These are phyloP conservation scores for Penicillium sp. DNA, from an alignment of 2,329 filamentous ascomycete species.

Conservation along the genomic window DNA sequence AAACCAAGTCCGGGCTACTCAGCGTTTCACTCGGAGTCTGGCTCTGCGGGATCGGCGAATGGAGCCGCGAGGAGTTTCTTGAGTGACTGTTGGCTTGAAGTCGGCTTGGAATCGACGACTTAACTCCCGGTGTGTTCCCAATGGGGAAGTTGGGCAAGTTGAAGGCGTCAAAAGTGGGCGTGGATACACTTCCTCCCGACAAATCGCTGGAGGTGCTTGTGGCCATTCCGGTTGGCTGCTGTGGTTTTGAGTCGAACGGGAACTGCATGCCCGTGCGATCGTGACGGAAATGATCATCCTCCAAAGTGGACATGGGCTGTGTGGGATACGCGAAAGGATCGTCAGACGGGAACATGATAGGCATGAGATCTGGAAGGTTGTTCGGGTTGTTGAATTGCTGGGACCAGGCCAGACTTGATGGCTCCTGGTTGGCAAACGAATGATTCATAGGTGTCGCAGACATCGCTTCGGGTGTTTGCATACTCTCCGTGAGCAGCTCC, in stretches of 20 bases:
- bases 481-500: conserved; percentile 30
- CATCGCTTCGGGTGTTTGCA: conserved; percentile 30
- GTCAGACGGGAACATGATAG: conserved; percentile 52
- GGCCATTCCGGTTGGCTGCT: conserved; percentile 16
- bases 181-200: conserved; percentile 18
- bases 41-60: conserved; percentile 34
- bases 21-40: conserved; percentile 34
- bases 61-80: conserved; percentile 28
- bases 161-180: conserved; percentile 29
- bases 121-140: conserved; percentile 20
- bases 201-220: conserved; percentile 17
- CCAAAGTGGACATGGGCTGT: conserved; percentile 48
- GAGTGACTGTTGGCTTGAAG: conserved; percentile 24
- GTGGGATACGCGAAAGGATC: conserved; percentile 53
- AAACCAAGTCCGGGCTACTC: conserved; percentile 43
- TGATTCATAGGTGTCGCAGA: conserved; percentile 20
- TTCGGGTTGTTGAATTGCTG: conserved; percentile 33
- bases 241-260: conserved; percentile 26
- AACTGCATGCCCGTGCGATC: conserved; percentile 20
- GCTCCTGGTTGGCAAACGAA: conserved; percentile 24
- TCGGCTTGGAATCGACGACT: conserved; percentile 29
- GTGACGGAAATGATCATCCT: conserved; percentile 42
- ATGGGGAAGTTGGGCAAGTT: conserved; percentile 28
- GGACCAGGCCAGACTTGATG: conserved; percentile 29
- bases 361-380: conserved; percentile 48